Percentiles rank a stretch among this genome's conserved stretches.
phyloP scores from a whole-genome alignment of 2,329 filamentous ascomycete genomes.

The Colletotrichum shisoi region DNA sequence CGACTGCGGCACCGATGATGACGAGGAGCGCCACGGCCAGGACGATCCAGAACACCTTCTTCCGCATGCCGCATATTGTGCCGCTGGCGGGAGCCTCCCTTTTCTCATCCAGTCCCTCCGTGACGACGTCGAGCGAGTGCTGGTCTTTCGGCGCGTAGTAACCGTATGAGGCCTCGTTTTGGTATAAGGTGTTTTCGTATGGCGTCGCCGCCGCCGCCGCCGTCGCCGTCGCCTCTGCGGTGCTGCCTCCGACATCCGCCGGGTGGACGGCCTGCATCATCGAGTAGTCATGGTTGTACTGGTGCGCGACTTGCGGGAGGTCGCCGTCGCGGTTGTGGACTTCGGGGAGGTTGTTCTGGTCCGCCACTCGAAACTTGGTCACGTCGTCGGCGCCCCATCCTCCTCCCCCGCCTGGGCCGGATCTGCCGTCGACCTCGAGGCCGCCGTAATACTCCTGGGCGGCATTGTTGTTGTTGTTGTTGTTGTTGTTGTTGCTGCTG shows the following conservation, averaged over 20 bases:
- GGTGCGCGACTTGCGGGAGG: conserved; percentile 22
- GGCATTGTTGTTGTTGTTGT: neutral
- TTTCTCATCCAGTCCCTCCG: neutral
- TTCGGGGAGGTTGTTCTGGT: conserved; percentile 27
- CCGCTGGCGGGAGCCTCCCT: neutral
- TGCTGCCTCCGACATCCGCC: neutral
- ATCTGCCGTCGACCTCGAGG: conserved; percentile 30
- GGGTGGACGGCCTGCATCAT: conserved; percentile 22
- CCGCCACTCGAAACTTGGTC: conserved; percentile 15
- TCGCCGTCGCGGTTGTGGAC: conserved; percentile 13
- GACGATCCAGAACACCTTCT: conserved; percentile 36
- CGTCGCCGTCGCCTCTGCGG: neutral
- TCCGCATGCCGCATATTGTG: conserved; percentile 32
- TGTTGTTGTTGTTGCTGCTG: too few relatives aligned
- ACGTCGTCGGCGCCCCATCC: conserved; percentile 11
- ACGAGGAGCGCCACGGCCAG: conserved; percentile 16
- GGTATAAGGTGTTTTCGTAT: conserved; percentile 3
- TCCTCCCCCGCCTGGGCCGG: conserved; percentile 4
- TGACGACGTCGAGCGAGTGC: conserved; percentile 13
- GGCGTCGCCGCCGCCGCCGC: too few relatives aligned
- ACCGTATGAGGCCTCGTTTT: neutral
- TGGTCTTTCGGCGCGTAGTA: conserved; percentile 28
- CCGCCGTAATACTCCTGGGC: conserved; percentile 27
- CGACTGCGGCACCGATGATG: conserved; percentile 29
- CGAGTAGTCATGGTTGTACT: conserved; percentile 17